These are phyloP conservation scores for Oryza nivara DNA, from an alignment of 176 grass and related monocot species.

Conservation along the genomic window DNA sequence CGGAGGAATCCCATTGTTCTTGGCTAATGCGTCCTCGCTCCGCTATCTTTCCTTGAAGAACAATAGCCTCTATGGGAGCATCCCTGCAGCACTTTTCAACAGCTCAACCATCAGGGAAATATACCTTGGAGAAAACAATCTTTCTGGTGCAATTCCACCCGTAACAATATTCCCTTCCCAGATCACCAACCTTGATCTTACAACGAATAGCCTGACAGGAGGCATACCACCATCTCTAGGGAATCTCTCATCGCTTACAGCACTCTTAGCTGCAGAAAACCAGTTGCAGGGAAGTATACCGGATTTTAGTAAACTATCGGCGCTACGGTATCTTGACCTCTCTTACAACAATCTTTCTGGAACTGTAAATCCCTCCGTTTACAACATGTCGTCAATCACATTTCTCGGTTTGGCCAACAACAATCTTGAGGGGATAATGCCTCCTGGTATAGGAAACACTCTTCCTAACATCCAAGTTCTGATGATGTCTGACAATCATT, in stretches of 20 bases:
- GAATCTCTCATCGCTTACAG: slow-evolving; percentile 36
- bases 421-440: slow-evolving; percentile 15
- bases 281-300: slow-evolving; percentile 48
- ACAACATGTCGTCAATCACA: neutral
- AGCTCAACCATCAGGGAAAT: slow-evolving; percentile 18
- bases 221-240: slow-evolving; percentile 43
- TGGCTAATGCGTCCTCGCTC: slow-evolving; percentile 41
- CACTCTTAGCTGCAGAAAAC: slow-evolving; percentile 34
- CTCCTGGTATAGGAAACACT: slow-evolving; percentile 1
- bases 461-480: neutral
- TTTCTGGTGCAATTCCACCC: neutral
- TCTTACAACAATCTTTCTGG: slow-evolving; percentile 37
- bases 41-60: slow-evolving; percentile 35
- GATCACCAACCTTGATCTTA: neutral
- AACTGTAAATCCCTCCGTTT: neutral
- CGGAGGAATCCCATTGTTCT: neutral
- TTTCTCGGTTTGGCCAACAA: slow-evolving; percentile 37
- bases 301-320: neutral
- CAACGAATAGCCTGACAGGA: slow-evolving; percentile 34
- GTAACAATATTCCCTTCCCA: neutral
- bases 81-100: slow-evolving; percentile 45
- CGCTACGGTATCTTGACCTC: neutral
- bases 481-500: slow-evolving; percentile 18
- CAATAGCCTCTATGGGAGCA: slow-evolving; percentile 40
- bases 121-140: neutral